phyloP scores from a whole-genome alignment of 805 yeast genomes.

The Candida tibetensis region DNA sequence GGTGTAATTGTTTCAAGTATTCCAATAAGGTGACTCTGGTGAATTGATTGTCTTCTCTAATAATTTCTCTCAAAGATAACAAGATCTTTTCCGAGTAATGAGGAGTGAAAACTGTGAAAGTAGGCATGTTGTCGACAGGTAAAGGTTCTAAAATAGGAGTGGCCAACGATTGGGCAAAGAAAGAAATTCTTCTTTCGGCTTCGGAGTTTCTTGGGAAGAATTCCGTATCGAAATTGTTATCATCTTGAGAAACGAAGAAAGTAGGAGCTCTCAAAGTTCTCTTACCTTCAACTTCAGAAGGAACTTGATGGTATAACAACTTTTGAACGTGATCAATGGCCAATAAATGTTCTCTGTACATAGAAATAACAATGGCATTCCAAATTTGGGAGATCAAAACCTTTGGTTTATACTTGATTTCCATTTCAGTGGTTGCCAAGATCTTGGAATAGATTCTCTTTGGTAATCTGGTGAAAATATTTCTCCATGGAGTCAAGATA shows the following conservation, averaged over 20 bases:
- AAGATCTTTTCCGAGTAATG: conserved; percentile 94
- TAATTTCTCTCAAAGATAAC: conserved; percentile 90
- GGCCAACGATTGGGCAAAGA: conserved; percentile 98
- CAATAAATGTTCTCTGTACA: conserved; percentile 98
- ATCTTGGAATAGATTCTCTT: conserved; percentile 98
- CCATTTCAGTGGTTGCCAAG: conserved; percentile 98
- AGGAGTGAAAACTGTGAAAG: conserved; percentile 94
- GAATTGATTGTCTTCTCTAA: conserved; percentile 95
- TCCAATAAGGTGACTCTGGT: conserved; percentile 92
- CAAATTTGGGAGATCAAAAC: conserved; percentile 97
- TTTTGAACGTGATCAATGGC: conserved; percentile 99
- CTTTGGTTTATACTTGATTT: conserved; percentile 97
- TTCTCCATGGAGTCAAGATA: conserved; percentile 99
- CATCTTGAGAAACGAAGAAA: conserved; percentile 97
- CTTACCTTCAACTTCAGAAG: conserved; percentile 96
- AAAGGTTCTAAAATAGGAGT: conserved; percentile 98
- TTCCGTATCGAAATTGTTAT: conserved; percentile 89
- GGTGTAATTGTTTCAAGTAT: conserved; percentile 91
- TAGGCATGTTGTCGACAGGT: conserved; percentile 99
- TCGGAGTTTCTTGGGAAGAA: conserved; percentile 96
- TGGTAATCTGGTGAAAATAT: conserved; percentile 95
- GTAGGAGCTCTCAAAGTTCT: conserved; percentile 98
- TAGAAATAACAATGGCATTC: conserved; percentile 98
- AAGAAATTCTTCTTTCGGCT: conserved; percentile 98
- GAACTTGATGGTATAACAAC: conserved; percentile 96